These are phyloP conservation scores for Boletus pseudopeckii DNA, from an alignment of 768 basidiomycete species.

Conservation along the genomic window DNA sequence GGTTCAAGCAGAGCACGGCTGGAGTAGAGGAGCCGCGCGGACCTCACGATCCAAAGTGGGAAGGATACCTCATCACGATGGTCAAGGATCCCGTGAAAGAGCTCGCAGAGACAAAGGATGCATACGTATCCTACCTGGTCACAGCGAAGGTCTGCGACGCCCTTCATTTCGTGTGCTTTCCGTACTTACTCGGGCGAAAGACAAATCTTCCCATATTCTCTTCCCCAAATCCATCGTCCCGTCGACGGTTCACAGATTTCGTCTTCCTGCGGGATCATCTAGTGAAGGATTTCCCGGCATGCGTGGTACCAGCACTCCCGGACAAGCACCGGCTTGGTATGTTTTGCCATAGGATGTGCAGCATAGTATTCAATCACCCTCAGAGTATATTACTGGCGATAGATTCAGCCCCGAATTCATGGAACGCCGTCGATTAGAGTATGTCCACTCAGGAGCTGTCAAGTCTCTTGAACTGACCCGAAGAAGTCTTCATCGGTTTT, in stretches of 20 bases:
- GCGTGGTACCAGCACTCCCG: constrained; percentile 95
- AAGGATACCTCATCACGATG: constrained; percentile 75
- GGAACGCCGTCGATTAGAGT: constrained; percentile 89
- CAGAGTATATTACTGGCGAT: constrained; percentile 97
- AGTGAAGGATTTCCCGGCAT: constrained; percentile 89
- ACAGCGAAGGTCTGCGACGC: constrained; percentile 66
- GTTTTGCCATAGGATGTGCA: constrained; percentile 26
- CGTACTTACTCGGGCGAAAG: constrained; percentile 41
- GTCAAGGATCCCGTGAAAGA: constrained; percentile 96
- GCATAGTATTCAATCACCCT: constrained; percentile 1
- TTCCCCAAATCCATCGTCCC: constrained; percentile 63
- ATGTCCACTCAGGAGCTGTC: constrained; percentile 29
- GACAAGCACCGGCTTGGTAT: constrained; percentile 94
- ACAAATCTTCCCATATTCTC: constrained; percentile 90
- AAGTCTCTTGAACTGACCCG: constrained; percentile 2
- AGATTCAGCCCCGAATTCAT: constrained; percentile 97
- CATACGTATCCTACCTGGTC: constrained; percentile 93
- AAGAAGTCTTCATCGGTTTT: constrained; percentile 82
- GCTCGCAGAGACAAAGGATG: constrained; percentile 94
- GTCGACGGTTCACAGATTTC: constrained; percentile 96
- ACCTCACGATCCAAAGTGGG: constrained; percentile 87
- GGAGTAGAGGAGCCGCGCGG: constrained; percentile 61
- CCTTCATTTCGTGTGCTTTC: not conserved
- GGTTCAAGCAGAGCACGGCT: constrained; percentile 77
- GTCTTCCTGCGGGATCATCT: constrained; percentile 89